These are phyloP conservation scores for Pestalotiopsis sp. DNA, from an alignment of 2,329 filamentous ascomycete species.

Conservation along the genomic window DNA sequence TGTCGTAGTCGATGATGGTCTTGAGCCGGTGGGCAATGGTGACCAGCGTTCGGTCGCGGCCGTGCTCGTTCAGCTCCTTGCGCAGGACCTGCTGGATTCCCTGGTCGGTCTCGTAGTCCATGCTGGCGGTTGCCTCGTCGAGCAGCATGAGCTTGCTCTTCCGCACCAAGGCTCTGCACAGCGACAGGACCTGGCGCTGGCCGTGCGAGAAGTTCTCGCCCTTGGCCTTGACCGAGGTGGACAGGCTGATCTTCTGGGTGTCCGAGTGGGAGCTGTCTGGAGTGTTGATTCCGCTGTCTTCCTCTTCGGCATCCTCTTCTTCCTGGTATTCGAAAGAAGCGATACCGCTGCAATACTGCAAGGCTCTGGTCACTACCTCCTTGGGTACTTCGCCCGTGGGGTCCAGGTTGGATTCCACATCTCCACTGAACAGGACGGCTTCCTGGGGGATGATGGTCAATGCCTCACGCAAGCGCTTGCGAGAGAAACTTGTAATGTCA, in stretches of 20 bases:
- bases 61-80: slow-evolving; percentile 46
- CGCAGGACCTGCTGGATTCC: slow-evolving; percentile 58
- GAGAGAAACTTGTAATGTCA: slow-evolving; percentile 55
- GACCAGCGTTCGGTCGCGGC: slow-evolving; percentile 53
- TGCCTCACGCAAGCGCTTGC: slow-evolving; percentile 52
- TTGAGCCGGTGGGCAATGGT: slow-evolving; percentile 61
- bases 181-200: slow-evolving; percentile 60
- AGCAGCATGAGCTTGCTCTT: slow-evolving; percentile 58
- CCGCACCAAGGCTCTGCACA: slow-evolving; percentile 58
- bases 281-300: slow-evolving; percentile 17
- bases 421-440: slow-evolving; percentile 57
- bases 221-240: slow-evolving; percentile 51
- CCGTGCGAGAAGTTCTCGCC: slow-evolving; percentile 61
- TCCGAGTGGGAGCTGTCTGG: not conserved
- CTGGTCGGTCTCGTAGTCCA: slow-evolving; percentile 60
- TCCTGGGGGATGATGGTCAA: slow-evolving; percentile 64
- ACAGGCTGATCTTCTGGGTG: slow-evolving; percentile 38
- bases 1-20: slow-evolving; percentile 63
- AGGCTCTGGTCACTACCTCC: slow-evolving; percentile 56
- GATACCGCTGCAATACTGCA: slow-evolving; percentile 65
- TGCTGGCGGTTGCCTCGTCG: slow-evolving; percentile 62
- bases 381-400: slow-evolving; percentile 60
- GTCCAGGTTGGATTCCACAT: slow-evolving; percentile 61
- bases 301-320: slow-evolving; percentile 20
- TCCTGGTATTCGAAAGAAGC: slow-evolving; percentile 40